Evolutionary conservation across 2,329 filamentous ascomycete species (phyloP).

Genomic region (Tolypocladium cylindrosporum): DNA sequence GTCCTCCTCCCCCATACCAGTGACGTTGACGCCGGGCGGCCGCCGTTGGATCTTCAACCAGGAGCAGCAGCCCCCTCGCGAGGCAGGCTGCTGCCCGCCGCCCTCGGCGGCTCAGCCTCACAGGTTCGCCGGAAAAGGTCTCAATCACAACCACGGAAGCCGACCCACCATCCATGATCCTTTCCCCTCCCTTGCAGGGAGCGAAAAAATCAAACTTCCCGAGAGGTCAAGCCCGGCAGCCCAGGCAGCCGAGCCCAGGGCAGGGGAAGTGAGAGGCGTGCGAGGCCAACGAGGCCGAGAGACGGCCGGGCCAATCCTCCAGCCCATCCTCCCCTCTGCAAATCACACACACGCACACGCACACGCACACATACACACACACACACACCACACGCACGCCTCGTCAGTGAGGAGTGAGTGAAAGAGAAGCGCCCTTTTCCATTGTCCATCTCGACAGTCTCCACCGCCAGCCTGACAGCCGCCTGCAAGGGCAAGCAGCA

Average conservation of each 20-base stretch:
- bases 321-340: not conserved
- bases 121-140: not conserved
- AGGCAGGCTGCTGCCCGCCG: not conserved
- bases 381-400: not conserved
- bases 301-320: not conserved
- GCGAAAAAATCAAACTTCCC: not conserved
- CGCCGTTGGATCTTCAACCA: not conserved
- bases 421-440: not conserved
- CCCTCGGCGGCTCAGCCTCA: not conserved
- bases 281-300: not conserved
- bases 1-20: not conserved
- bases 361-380: not conserved
- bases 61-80: not conserved
- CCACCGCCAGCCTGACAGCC: too few species aligned
- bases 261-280: too few species aligned
- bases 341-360: not conserved
- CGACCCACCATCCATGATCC: not conserved
- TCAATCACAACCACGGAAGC: not conserved
- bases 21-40: not conserved
- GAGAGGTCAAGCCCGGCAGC: not conserved
- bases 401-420: too few species aligned
- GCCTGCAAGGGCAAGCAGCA: too few species aligned
- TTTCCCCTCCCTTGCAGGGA: not conserved
- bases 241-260: not conserved
- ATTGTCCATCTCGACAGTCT: not conserved